phyloP scores from a whole-genome alignment of 2,329 filamentous ascomycete genomes.

The Lasiodiplodia gonubiensis region DNA sequence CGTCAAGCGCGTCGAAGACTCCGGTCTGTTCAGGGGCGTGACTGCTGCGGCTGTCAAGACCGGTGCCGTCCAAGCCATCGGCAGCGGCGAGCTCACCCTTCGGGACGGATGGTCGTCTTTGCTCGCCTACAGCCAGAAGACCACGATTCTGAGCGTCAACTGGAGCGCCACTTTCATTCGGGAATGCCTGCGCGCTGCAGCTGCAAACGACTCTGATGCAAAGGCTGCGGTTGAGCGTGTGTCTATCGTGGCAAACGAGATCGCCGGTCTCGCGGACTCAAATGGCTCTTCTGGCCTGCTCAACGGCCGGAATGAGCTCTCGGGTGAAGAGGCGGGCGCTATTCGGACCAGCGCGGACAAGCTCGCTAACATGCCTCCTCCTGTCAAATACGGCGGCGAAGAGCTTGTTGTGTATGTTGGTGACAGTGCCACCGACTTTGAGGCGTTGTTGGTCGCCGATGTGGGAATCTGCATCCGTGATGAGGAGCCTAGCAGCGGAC shows the following conservation, averaged over 20 bases:
- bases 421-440: conserved; percentile 56
- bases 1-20: conserved; percentile 46
- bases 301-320: conserved; percentile 20
- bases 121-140: conserved; percentile 29
- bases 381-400: conserved; percentile 25
- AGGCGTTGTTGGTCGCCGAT: conserved; percentile 52
- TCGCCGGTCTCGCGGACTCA: conserved; percentile 37
- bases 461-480: conserved; percentile 55
- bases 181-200: conserved; percentile 12
- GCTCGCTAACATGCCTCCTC: conserved; percentile 36
- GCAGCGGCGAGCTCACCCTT: conserved; percentile 41
- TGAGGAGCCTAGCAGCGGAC: conserved; percentile 43
- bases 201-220: not conserved
- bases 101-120: conserved; percentile 46
- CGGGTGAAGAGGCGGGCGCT: conserved; percentile 29
- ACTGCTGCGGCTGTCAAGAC: conserved; percentile 39
- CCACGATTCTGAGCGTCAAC: conserved; percentile 52
- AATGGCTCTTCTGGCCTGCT: conserved; percentile 39
- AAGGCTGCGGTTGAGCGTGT: conserved; percentile 17
- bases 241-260: conserved; percentile 42
- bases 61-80: conserved; percentile 35
- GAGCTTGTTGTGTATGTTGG: conserved; percentile 51
- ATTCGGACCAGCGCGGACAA: conserved; percentile 52
- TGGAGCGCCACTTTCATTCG: conserved; percentile 50
- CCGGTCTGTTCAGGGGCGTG: conserved; percentile 49